phyloP scores from a whole-genome alignment of 2,329 filamentous ascomycete genomes.

The Sporothrix humicola region DNA sequence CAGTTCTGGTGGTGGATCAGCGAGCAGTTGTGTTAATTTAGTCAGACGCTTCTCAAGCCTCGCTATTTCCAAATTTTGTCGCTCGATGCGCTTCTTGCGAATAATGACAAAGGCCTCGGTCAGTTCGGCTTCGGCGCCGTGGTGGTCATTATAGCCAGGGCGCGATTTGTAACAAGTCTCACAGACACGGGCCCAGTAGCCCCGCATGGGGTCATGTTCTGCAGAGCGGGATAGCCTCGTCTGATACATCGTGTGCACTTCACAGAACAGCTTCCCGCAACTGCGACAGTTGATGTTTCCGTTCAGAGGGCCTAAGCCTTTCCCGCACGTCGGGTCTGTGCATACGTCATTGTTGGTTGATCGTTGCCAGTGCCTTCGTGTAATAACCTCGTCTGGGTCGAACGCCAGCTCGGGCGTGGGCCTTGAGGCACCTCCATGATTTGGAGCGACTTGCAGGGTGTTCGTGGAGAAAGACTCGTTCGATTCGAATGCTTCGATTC shows the following conservation, averaged over 20 bases:
- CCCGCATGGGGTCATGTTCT: conserved; percentile 84
- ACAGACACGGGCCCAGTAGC: conserved; percentile 92
- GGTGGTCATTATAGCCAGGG: conserved; percentile 91
- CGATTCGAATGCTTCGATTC: conserved; percentile 90
- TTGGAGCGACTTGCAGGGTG: conserved; percentile 39
- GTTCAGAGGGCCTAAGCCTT: conserved; percentile 76
- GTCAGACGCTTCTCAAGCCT: conserved; percentile 90
- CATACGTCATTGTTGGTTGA: conserved; percentile 76
- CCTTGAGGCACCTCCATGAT: conserved; percentile 47
- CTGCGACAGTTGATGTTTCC: conserved; percentile 92
- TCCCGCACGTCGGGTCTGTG: conserved; percentile 84
- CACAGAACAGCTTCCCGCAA: conserved; percentile 92
- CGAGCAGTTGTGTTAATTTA: conserved; percentile 83
- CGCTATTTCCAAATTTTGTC: conserved; percentile 84
- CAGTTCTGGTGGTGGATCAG: conserved; percentile 62
- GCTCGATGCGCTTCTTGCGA: conserved; percentile 80
- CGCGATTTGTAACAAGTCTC: conserved; percentile 99
- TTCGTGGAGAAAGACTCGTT: conserved; percentile 68
- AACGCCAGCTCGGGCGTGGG: conserved; percentile 50
- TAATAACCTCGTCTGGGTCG: conserved; percentile 91
- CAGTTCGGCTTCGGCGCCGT: conserved; percentile 73
- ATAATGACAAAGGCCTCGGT: conserved; percentile 71
- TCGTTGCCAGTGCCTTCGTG: conserved; percentile 86
- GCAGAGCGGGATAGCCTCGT: conserved; percentile 95
- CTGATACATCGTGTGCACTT: conserved; percentile 99